Conservation (phyloP, 2,329 filamentous ascomycete genomes). For the Lithohypha guttulata region DNA sequence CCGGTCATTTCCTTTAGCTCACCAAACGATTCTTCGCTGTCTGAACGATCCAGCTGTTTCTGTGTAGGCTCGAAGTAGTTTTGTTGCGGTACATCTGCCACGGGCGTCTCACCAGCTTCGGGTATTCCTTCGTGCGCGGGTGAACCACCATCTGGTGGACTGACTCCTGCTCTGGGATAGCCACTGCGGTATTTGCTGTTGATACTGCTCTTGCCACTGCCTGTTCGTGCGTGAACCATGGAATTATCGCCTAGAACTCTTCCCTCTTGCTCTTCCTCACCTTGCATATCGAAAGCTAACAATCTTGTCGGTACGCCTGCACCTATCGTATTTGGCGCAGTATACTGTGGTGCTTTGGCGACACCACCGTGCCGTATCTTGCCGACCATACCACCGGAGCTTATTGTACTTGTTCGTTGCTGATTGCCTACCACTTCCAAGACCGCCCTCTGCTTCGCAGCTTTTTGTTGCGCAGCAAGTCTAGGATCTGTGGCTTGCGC, state of each 20-base stretch:
- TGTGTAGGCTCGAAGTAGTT: conserved; percentile 25
- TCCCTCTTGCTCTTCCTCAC: conserved; percentile 63
- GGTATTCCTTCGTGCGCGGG: conserved; percentile 28
- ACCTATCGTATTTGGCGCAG: conserved; percentile 61
- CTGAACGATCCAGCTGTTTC: conserved; percentile 22
- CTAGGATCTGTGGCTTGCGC: conserved; percentile 85
- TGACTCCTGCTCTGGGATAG: conserved; percentile 32
- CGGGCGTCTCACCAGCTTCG: conserved; percentile 31
- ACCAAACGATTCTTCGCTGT: conserved; percentile 45
- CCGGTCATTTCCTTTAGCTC: conserved; percentile 41
- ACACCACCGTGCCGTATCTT: conserved; percentile 87
- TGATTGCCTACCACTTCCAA: conserved; percentile 56
- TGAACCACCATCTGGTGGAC: conserved; percentile 32
- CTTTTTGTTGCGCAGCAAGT: conserved; percentile 68
- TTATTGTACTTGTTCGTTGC: conserved; percentile 52
- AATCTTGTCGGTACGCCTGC: conserved; percentile 82
- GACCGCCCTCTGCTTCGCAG: conserved; percentile 75
- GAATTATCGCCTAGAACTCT: conserved; percentile 25
- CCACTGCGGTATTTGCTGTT: conserved; percentile 37
- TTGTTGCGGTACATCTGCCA: conserved; percentile 22
- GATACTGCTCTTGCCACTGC: conserved; percentile 49
- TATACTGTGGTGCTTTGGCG: conserved; percentile 66
- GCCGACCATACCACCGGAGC: conserved; percentile 45
- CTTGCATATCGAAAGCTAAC: conserved; percentile 90
- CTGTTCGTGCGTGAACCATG: conserved; percentile 41